phyloP scores from a whole-genome alignment of 257 asterid species.

The Penstemon davidsonii region DNA sequence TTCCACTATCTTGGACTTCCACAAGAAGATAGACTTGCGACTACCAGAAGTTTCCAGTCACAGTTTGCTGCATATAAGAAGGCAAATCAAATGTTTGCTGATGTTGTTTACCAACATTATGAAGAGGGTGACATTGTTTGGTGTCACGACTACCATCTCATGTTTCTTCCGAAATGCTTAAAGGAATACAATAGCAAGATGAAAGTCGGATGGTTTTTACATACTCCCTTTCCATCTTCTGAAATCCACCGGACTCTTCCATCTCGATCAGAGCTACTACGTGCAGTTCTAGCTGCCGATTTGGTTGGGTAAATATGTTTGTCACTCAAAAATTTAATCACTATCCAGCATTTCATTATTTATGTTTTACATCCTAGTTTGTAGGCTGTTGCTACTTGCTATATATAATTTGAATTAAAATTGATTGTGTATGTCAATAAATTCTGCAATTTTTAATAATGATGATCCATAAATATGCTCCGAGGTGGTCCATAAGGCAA shows the following conservation, averaged over 20 bases:
- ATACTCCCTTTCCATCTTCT: conserved; percentile 95
- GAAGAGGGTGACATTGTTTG: conserved; percentile 92
- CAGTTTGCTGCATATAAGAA: conserved; percentile 84
- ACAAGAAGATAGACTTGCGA: conserved; percentile 90
- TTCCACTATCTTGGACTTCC: conserved; percentile 96
- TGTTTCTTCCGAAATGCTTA: conserved; percentile 87
- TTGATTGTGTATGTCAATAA: conserved; percentile 1
- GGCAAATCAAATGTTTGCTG: conserved; percentile 95
- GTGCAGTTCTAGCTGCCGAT: conserved; percentile 88
- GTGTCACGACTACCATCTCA: conserved; percentile 96
- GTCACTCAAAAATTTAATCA: neutral
- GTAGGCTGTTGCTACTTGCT: too few species aligned
- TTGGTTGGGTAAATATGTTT: conserved; percentile 70
- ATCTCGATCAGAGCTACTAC: conserved; percentile 79
- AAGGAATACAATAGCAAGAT: conserved; percentile 70
- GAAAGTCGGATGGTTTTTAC: conserved; percentile 98
- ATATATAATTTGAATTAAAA: too few species aligned
- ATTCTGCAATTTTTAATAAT: conserved; percentile 1
- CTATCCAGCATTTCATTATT: too few species aligned
- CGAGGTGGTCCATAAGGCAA: conserved; percentile 6
- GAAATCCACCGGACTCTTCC: conserved; percentile 95
- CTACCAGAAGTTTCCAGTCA: conserved; percentile 90
- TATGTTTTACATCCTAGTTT: too few species aligned
- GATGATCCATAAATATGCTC: neutral
- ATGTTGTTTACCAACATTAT: conserved; percentile 73